Evolutionary conservation across 202 grass and related monocot genomes (phyloP), one percentile per base, ranked within the genome.

Genomic region (Carex sylvatica): DNA sequence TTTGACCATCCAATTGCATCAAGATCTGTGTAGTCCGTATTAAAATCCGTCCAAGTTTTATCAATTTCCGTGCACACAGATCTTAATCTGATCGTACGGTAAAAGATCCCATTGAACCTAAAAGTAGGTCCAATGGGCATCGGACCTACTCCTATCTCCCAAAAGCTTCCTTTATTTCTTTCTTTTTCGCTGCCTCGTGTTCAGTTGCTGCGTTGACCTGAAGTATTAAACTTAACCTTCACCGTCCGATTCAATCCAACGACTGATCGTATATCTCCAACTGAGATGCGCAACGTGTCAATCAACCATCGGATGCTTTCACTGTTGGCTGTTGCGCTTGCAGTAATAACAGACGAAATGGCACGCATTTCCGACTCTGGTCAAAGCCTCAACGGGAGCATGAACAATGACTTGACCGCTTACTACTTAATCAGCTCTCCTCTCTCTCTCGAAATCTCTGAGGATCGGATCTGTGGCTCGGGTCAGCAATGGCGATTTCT

Each of bases 401-500:
- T 5, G 4, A 61, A 9, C 74, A 4, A 56, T 46, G n/a, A 23
- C 46, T 12, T 49, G 8, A 40, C 38, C 6, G 38, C 46, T 49
- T 49, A 13, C n/a, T 61, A 53, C 42, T 30, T 72, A 74, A 31
- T 83, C 47, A 51, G 4, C 80, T 44, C 80, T 24, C 22, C 20
- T 40, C 78, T 67, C 42, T 59, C 54, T 59, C 44, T 30, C 78
- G 24, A 51, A 55, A 70, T 47, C 46, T 55, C 46, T 61, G 36
- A 51, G 4, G 51, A 55, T 72, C 65, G 58, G 81, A 83, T 82
- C 65, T 72, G 49, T 58, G 61, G 61, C 28, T 26, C 23, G 5
- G 20, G 8, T 85, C 68, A 86, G 68, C 78, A 54, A 95, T 98
- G 92, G 88, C 79, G 68, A 55, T 73, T 20, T 85, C 74, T 49